These are phyloP conservation scores for Fusarium illudens DNA, from an alignment of 2,329 filamentous ascomycete species.

Conservation along the genomic window DNA sequence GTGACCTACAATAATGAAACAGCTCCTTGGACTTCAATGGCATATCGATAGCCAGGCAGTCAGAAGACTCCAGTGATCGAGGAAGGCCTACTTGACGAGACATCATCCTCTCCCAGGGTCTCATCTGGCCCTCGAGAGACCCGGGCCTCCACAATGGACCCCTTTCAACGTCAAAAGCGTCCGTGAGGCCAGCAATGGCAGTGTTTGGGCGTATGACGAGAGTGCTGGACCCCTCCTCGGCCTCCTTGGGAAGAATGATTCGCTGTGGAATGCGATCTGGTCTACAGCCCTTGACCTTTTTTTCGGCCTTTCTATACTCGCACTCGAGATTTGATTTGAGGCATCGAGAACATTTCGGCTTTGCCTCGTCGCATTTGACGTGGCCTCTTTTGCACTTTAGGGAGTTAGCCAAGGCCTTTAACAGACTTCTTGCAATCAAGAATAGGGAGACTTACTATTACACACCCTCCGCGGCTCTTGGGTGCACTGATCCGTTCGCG, in stretches of 20 bases:
- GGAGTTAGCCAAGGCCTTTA: neutral
- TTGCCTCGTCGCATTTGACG: neutral
- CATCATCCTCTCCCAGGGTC: neutral
- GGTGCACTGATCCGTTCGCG: neutral
- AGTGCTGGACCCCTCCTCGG: neutral
- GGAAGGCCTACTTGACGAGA: neutral
- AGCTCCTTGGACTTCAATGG: neutral
- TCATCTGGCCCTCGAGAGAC: neutral
- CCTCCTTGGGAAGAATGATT: neutral
- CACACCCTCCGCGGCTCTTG: neutral
- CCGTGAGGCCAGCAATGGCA: neutral
- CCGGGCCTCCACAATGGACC: fast-evolving
- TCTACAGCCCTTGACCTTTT: neutral
- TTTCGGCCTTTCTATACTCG: neutral
- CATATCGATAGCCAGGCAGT: neutral
- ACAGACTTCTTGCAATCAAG: neutral
- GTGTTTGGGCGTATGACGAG: neutral
- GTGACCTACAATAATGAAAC: neutral
- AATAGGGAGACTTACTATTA: neutral
- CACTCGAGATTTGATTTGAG: neutral
- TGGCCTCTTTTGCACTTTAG: neutral
- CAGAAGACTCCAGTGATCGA: neutral
- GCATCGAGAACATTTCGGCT: neutral
- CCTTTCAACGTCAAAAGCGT: neutral
- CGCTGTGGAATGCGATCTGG: neutral